Evolutionary conservation across 495 filamentous ascomycete genomes (phyloP).

Genomic region (Podospora appendiculata): DNA sequence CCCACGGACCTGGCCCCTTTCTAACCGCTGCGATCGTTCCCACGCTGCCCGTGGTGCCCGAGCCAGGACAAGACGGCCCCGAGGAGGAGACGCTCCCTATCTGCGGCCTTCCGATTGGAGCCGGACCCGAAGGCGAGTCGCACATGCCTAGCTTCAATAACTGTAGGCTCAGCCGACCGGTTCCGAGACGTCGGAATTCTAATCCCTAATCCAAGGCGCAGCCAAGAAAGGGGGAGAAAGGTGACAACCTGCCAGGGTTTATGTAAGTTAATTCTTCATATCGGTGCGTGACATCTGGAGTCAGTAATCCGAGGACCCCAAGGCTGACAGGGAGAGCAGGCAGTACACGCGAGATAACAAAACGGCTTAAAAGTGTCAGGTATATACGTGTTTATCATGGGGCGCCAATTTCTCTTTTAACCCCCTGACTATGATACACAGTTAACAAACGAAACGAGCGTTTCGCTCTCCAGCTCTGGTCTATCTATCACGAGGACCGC

Average conservation of each 20-base stretch:
- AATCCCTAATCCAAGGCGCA: neutral
- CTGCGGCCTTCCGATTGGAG: slow-evolving; percentile 32
- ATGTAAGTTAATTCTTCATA: too few relatives aligned
- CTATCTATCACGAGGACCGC: neutral
- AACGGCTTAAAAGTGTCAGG: neutral
- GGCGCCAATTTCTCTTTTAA: neutral
- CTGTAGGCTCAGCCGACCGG: slow-evolving; percentile 5
- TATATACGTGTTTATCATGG: neutral
- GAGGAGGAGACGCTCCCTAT: neutral
- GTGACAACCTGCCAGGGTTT: too few relatives aligned
- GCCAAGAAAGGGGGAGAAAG: neutral
- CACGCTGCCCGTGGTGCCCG: too few relatives aligned
- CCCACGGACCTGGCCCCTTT: too few relatives aligned
- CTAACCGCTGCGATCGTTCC: too few relatives aligned
- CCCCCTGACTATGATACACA: slow-evolving; percentile 1
- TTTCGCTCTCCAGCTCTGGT: neutral
- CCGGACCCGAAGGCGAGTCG: slow-evolving; percentile 28
- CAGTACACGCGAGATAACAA: too few relatives aligned
- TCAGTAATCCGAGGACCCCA: too few relatives aligned
- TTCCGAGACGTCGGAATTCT: neutral
- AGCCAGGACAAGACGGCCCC: too few relatives aligned
- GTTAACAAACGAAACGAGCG: neutral
- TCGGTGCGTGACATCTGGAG: too few relatives aligned
- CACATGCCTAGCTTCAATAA: slow-evolving; percentile 18
- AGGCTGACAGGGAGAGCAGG: too few relatives aligned